Conservation (phyloP, 768 basidiomycete species). For the Boletus rufocinnamomeus region DNA sequence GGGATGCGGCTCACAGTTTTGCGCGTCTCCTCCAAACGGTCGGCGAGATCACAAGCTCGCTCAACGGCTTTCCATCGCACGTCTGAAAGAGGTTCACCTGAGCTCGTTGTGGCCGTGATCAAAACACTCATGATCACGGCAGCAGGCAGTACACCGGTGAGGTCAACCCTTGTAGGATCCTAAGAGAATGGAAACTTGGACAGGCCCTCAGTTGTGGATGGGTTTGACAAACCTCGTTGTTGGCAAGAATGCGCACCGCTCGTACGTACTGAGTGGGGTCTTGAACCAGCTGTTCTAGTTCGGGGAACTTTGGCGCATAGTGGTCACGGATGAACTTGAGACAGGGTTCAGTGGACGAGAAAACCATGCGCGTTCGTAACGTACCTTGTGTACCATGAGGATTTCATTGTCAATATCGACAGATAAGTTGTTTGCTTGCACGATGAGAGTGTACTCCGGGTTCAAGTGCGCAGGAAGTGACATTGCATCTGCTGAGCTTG, state of each 20-base stretch:
- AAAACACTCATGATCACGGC: constrained; percentile 96
- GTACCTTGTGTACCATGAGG: constrained; percentile 91
- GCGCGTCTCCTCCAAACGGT: constrained; percentile 83
- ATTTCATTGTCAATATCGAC: constrained; percentile 99
- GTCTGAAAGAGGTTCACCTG: constrained; percentile 70
- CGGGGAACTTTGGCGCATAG: constrained; percentile 93
- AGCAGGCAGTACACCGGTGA: constrained; percentile 77
- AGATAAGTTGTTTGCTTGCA: constrained; percentile 95
- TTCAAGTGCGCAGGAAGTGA: constrained; percentile 82
- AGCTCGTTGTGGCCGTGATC: constrained; percentile 90
- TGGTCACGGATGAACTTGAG: constrained; percentile 94
- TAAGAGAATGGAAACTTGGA: constrained; percentile 30
- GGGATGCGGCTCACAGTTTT: constrained; percentile 60
- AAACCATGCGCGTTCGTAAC: constrained; percentile 15
- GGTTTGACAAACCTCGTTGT: constrained; percentile 59
- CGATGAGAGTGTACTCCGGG: constrained; percentile 95
- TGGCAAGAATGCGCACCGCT: constrained; percentile 85
- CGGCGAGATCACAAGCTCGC: constrained; percentile 86
- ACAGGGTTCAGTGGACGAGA: constrained; percentile 11
- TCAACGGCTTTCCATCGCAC: constrained; percentile 80
- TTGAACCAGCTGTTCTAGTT: constrained; percentile 91
- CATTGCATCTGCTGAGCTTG: constrained; percentile 78
- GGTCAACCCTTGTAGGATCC: constrained; percentile 87
- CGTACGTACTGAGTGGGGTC: constrained; percentile 93
- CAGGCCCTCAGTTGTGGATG: neutral